phyloP scores from a whole-genome alignment of 495 filamentous ascomycete genomes.

The Penicillium argentinense region DNA sequence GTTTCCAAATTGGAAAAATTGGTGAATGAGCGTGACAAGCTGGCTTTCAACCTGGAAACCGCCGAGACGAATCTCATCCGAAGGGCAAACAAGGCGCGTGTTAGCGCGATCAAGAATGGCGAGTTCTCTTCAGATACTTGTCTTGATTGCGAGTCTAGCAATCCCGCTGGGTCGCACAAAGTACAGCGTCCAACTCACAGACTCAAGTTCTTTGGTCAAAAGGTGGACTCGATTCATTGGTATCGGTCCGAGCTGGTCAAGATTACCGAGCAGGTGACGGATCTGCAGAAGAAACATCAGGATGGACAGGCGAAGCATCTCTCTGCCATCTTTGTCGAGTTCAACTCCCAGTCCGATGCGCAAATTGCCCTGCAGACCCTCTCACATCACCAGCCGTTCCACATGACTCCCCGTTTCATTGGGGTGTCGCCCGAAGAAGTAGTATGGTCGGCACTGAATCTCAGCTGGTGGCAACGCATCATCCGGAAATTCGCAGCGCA shows the following conservation, averaged over 20 bases:
- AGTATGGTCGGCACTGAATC: slow-evolving; percentile 76
- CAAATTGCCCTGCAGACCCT: slow-evolving; percentile 79
- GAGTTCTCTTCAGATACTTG: slow-evolving; percentile 23
- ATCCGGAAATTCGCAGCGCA: slow-evolving; percentile 65
- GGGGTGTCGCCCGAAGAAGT: slow-evolving; percentile 77
- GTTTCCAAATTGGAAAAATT: slow-evolving; percentile 55
- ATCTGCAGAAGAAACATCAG: slow-evolving; percentile 57
- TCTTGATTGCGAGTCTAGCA: slow-evolving; percentile 46
- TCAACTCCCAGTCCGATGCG: slow-evolving; percentile 72
- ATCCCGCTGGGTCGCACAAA: slow-evolving; percentile 43
- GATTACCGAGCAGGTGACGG: slow-evolving; percentile 66
- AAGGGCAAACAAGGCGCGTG: slow-evolving; percentile 54
- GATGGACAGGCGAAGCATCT: slow-evolving; percentile 49
- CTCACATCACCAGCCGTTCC: slow-evolving; percentile 79
- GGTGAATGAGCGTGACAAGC: slow-evolving; percentile 58
- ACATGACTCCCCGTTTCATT: slow-evolving; percentile 81
- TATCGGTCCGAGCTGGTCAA: slow-evolving; percentile 68
- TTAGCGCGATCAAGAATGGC: slow-evolving; percentile 41
- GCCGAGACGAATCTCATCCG: slow-evolving; percentile 66
- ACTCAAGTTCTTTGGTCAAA: slow-evolving; percentile 54
- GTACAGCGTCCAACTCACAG: slow-evolving; percentile 56
- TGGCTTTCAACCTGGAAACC: slow-evolving; percentile 60
- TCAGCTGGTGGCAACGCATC: slow-evolving; percentile 81
- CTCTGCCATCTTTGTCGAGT: slow-evolving; percentile 83
- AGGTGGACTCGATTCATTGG: slow-evolving; percentile 89